Evolutionary conservation across 192 early-diverging fungal genomes (phyloP), one percentile per base, ranked within the genome.

Genomic region (Spizellomyces sp.): DNA sequence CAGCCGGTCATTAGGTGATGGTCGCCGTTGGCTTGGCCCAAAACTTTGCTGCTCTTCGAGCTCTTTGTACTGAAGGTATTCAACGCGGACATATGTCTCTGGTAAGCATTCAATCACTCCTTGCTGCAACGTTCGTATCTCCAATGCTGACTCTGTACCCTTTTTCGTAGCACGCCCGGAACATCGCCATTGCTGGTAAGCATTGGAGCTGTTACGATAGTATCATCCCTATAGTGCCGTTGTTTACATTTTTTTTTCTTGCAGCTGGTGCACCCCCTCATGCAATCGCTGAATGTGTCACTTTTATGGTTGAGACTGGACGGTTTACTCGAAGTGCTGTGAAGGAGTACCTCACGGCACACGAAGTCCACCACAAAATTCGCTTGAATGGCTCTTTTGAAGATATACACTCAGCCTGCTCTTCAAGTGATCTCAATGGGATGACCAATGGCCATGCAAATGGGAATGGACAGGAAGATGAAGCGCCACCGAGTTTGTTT

Each of bases 41-140:
- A 75, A 92, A 92, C 77, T 92, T 92, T 87, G 91, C 91, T 9
- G 91, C 91, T 6, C 74, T 92, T 14, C 65, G 91, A 43, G 91
- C 91, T 8, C 70, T 92, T 15, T 77, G 81, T 8, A 89, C 91
- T 10, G 91, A 92, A 67, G 91, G 91, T 5, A 92, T 92, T 71
- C 90, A 92, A 69, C 79, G 83, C 22, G 89, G 90, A 12, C 89
- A 91, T 62, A 90, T 92, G 89, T 75, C 80, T 7, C 60, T 84
- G 27, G 27, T 36, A 36, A 36, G 27, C 27, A 36, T 2, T 36
- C 3, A 36, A 36, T 36, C 41, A 48, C 56, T 7, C 47, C 45
- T 66, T 6, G 8, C 22, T 64, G 17, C 60, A 5, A 10, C 58
- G 21, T 9, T 66, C 10, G 43, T 12, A n/a, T 52, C 21, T 14